Base-by-base conservation (phyloP, 1,139 yeast genomes). In the Hyphopichia khmerensis region DNA sequence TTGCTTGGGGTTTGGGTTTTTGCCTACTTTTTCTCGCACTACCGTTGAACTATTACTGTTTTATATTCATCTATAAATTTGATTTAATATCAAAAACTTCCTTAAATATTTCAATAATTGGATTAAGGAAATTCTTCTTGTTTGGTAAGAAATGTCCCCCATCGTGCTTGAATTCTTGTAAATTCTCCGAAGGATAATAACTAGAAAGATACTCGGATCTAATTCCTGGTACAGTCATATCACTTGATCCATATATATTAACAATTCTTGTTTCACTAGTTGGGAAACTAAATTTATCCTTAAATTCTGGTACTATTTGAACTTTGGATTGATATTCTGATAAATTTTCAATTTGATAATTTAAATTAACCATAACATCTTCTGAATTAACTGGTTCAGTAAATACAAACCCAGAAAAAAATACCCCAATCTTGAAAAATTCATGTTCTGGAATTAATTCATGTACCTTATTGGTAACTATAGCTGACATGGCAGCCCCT, bases 401-500 rank as follows among this genome's bases (percentile, higher is more conserved):
- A 56, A 80, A 76, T 4, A 79, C 75, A 54, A 81, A 81, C 5
- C 84, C 83, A 3, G 85, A 75, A 40, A 80, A 68, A 19, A 75
- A 58, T 14, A 81, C 51, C 21, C 82, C 69, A 34, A 78, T 64
- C 46, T 77, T 73, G 52, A 82, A 75, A 37, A 50, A 43, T 19
- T 63, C 68, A 35, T 70, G 74, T 13, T 52, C 54, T 5, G 80
- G 79, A 2, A 76, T 55, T 33, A 69, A 50, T 42, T 64, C 60
- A 11, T 50, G 49, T 43, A 80, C 65, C 19, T 64, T 62, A 49
- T 77, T 78, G 33, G 82, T 64, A 9, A 81, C 53, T 21, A 80
- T 68, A 3, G 82, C 80, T 1, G 95, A 80, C 59, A 93, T 67
- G 3, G 95, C 96, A 1, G 96, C 95, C 48, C 99, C 99, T 62